Evolutionary conservation across 202 grass and related monocot genomes (phyloP), one percentile per base, ranked within the genome.

Genomic region (Zoysia matrella): DNA sequence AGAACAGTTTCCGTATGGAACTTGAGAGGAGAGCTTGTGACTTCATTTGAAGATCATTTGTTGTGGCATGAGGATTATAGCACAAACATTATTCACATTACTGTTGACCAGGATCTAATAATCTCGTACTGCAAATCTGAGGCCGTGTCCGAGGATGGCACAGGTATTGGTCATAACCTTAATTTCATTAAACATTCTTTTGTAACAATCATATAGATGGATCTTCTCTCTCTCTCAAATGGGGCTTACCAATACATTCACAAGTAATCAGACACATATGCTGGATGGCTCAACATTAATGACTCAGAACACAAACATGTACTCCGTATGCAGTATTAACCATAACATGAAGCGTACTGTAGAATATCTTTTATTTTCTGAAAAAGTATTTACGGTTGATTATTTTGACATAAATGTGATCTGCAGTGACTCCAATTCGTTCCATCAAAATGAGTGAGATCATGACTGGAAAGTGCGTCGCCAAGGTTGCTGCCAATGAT

Each of bases 381-480:
- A 86, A 16, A 53, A 60, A 71, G 57, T 83, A 53, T 36, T 63
- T 44, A 9, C 9, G 11, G 62, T n/a, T 63, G 63, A 55, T 49
- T 50, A 56, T 62, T 4, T 61, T 82, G 42, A 79, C 72, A 51
- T 7, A 60, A 61, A 0, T 83, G 11, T 50, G 7, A 39, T 74
- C 30, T 80, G 74, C 88, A 90, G 84, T 67, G 71, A 65, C 87
- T 80, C 52, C 87, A 16, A 84, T 93, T 85, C 92, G 92, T 48
- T 95, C 96, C 13, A 98, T 95, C 82, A 98, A 98, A 72, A 95
- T 98, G 89, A 98, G 96, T 3, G 92, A 95, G 80, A 99, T 99
- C 65, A 87, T 95, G 74, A 95, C 91, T 3, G 96, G 96, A 46
- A 95, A 94, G 78, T 99, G 95, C 84, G 88, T 98, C 40, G 66